Percentiles rank a stretch among this genome's conserved stretches.
phyloP scores from a whole-genome alignment of 768 basidiomycete genomes.

The Mrakia blollopis region DNA sequence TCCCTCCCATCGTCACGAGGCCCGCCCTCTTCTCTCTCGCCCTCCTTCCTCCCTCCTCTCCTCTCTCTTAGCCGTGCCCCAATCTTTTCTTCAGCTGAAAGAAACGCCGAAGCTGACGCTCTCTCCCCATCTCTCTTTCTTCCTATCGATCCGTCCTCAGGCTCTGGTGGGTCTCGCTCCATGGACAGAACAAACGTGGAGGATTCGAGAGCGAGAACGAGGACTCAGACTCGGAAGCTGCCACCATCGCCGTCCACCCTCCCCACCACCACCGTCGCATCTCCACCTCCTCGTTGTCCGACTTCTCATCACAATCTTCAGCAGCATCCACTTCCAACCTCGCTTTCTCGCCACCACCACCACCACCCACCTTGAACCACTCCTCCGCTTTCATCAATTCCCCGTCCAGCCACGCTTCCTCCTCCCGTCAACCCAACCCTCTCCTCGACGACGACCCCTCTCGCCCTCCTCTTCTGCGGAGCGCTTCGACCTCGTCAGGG shows the following conservation, averaged over 20 bases:
- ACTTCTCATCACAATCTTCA: conserved; percentile 2
- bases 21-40: too few relatives aligned
- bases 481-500: background rate
- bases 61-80: background rate
- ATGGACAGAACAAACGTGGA: conserved; percentile 6
- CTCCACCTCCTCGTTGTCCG: conserved; percentile 11
- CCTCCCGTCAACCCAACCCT: conserved; percentile 2
- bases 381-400: background rate
- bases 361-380: background rate
- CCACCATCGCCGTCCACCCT: conserved; percentile 1
- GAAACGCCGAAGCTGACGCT: background rate
- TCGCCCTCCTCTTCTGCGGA: conserved; percentile 6
- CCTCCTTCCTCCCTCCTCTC: background rate
- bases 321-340: conserved; percentile 17
- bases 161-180: conserved; percentile 28
- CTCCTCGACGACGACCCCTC: conserved; percentile 10
- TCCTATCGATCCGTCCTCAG: background rate
- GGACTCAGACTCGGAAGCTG: background rate
- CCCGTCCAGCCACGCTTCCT: background rate
- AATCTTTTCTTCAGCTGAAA: background rate
- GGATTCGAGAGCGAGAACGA: background rate
- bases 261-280: background rate
- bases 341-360: background rate
- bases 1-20: background rate
- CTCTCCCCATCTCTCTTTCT: background rate